These are phyloP conservation scores for Nematocida major DNA, from an alignment of 371 early-diverging fungal species.

Conservation along the genomic window DNA sequence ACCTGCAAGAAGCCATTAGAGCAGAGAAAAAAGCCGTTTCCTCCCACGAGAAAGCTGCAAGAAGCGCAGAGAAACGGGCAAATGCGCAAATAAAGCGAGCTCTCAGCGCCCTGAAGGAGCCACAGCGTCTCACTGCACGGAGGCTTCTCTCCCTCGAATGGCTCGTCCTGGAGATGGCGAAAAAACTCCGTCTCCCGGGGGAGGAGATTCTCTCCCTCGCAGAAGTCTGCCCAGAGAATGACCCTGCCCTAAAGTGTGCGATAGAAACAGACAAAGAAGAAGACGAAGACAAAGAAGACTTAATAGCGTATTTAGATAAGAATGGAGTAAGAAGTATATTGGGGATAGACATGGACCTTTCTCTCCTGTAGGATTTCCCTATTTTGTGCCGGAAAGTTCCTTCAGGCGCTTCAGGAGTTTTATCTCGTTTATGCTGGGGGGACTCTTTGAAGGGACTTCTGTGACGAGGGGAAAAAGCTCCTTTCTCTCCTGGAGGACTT, in stretches of 20 bases:
- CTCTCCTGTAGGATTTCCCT: neutral
- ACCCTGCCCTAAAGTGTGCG: conserved; percentile 4
- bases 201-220: conserved; percentile 14
- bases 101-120: neutral
- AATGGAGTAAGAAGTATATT: conserved; percentile 43
- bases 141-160: conserved; percentile 24
- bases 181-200: neutral
- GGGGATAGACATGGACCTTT: conserved; percentile 24
- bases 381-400: conserved; percentile 22
- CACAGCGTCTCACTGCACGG: neutral
- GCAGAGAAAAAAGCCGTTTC: neutral
- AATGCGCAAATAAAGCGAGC: neutral
- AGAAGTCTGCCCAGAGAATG: conserved; percentile 28
- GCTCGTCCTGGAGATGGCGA: conserved; percentile 16
- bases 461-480: conserved; percentile 57
- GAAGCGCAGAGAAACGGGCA: neutral
- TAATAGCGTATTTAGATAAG: conserved; percentile 34
- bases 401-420: conserved; percentile 32
- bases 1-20: neutral
- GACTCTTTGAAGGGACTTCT: conserved; percentile 56
- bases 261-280: neutral
- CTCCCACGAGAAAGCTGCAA: neutral
- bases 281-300: neutral
- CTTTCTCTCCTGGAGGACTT: conserved; percentile 47
- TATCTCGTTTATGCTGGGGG: conserved; percentile 7